Evolutionary conservation across 306 rosid genomes (phyloP).

Genomic region (Sechiopsis laciniata): DNA sequence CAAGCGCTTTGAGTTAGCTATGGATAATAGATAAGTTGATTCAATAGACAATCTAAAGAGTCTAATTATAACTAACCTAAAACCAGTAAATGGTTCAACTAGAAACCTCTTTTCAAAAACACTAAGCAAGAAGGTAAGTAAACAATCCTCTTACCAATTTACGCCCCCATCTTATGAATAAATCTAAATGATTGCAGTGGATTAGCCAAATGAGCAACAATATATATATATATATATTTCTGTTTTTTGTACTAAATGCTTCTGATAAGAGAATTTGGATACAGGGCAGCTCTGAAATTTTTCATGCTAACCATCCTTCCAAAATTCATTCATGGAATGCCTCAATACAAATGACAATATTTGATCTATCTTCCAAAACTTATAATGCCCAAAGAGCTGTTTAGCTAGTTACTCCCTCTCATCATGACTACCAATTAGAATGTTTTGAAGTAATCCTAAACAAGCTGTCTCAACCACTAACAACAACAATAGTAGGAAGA

Average conservation of each 20-base stretch:
- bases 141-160: background rate
- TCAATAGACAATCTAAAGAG: background rate
- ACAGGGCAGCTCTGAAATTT: background rate
- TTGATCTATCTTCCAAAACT: background rate
- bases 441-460: background rate
- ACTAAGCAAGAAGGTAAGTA: background rate
- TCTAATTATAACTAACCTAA: background rate
- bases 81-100: background rate
- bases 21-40: background rate
- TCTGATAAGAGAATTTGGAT: background rate
- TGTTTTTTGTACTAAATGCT: background rate
- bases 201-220: background rate
- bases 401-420: background rate
- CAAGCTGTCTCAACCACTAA: background rate
- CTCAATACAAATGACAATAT: background rate
- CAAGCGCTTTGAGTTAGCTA: background rate
- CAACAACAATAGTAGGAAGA: background rate
- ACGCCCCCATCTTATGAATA: background rate
- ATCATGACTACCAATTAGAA: background rate
- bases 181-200: background rate
- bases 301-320: background rate
- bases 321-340: background rate
- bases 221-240: too few relatives aligned
- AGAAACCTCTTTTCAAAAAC: background rate
- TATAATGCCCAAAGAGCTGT: background rate